These are phyloP conservation scores for Talaromyces stipitatus DNA, from an alignment of 495 filamentous ascomycete species.

Conservation along the genomic window DNA sequence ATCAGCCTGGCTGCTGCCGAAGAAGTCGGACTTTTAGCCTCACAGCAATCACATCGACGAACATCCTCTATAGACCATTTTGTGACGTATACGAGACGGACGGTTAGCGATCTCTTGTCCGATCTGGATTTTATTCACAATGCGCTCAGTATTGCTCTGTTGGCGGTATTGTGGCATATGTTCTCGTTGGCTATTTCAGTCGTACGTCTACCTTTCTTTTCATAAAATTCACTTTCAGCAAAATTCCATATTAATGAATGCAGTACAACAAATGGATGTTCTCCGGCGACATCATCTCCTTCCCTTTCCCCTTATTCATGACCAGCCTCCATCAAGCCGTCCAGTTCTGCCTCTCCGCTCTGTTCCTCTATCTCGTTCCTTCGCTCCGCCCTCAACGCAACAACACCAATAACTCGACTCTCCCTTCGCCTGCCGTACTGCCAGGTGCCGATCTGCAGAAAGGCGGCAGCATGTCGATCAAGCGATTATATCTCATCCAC, in stretches of 20 bases:
- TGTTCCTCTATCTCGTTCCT: constrained; percentile 67
- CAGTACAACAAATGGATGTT: constrained; percentile 98
- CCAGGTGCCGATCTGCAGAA: constrained; percentile 38
- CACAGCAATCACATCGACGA: background rate
- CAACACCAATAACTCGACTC: too few relatives aligned
- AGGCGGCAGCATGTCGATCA: constrained; percentile 62
- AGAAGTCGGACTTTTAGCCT: background rate
- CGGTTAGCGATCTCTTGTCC: background rate
- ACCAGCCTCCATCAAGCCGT: constrained; percentile 81
- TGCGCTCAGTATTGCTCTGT: constrained; percentile 52
- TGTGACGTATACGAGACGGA: background rate
- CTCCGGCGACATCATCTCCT: constrained; percentile 56
- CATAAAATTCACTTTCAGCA: background rate
- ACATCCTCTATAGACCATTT: background rate
- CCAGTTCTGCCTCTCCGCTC: constrained; percentile 66
- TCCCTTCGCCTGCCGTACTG: constrained; percentile 30
- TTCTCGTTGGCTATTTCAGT: constrained; percentile 81
- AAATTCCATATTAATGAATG: background rate
- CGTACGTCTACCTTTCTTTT: constrained; percentile 37
- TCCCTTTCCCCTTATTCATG: constrained; percentile 78
- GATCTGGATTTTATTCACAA: constrained; percentile 56
- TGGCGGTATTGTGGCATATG: constrained; percentile 77
- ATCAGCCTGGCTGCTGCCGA: background rate
- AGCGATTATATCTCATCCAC: constrained; percentile 65
- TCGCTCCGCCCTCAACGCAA: constrained; percentile 55